These are phyloP conservation scores for Naganishia randhawae DNA, from an alignment of 768 basidiomycete species.

Conservation along the genomic window DNA sequence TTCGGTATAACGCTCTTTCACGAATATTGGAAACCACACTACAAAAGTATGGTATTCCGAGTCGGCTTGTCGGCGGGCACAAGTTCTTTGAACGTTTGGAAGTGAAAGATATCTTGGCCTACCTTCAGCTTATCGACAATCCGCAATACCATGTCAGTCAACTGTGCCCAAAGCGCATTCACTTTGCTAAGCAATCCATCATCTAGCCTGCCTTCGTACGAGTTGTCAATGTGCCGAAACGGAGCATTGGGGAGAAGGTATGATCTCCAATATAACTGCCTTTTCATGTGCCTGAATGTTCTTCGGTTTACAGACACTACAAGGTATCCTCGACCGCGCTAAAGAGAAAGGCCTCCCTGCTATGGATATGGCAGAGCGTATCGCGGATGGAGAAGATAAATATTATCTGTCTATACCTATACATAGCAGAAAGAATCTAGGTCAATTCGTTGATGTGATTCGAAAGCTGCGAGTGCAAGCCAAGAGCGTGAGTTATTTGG, in stretches of 20 bases:
- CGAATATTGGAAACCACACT: conserved; percentile 69
- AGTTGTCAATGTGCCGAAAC: conserved; percentile 67
- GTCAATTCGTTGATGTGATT: conserved; percentile 61
- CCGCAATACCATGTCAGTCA: conserved; percentile 44
- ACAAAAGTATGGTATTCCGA: conserved; percentile 74
- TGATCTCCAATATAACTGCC: background rate
- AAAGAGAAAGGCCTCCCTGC: conserved; percentile 58
- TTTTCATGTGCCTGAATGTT: background rate
- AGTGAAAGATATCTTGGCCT: conserved; percentile 75
- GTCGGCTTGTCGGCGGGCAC: conserved; percentile 69
- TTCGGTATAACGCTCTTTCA: conserved; percentile 76
- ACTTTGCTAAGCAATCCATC: conserved; percentile 44
- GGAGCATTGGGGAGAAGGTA: conserved; percentile 76
- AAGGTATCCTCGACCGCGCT: conserved; percentile 60
- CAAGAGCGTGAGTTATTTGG: conserved; percentile 53
- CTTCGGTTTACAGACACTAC: conserved; percentile 56
- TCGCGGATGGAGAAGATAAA: conserved; percentile 58
- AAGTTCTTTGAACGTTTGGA: conserved; percentile 83
- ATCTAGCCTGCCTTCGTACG: conserved; percentile 65
- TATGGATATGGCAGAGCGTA: conserved; percentile 62
- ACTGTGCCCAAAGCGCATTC: background rate
- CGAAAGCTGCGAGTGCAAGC: conserved; percentile 58
- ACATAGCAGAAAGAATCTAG: conserved; percentile 60
- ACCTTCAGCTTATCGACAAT: conserved; percentile 78
- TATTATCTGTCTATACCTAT: conserved; percentile 64